phyloP scores from a whole-genome alignment of 331 rosid species.

The Acacia pycnantha region DNA sequence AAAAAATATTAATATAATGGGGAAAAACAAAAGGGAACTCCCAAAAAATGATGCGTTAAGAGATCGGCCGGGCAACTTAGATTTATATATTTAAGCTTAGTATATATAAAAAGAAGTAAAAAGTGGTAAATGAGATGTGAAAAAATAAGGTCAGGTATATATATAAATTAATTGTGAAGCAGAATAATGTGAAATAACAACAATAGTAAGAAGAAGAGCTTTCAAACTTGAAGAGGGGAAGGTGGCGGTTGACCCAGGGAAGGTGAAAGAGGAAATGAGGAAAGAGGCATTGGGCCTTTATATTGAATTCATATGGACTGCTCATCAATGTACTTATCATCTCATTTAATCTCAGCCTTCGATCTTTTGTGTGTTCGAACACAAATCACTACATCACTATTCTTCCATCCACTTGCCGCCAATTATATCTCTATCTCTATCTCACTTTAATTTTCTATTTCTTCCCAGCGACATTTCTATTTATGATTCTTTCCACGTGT shows the following conservation, averaged over 20 bases:
- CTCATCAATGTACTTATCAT: background rate
- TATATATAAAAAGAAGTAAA: no score
- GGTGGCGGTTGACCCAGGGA: background rate
- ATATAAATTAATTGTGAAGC: background rate
- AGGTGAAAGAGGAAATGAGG: background rate
- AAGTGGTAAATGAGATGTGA: no score
- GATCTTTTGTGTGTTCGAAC: background rate
- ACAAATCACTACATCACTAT: background rate
- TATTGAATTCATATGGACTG: background rate
- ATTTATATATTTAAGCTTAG: background rate
- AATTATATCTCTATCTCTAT: background rate
- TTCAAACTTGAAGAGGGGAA: background rate
- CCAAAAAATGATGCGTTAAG: background rate
- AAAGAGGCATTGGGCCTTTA: background rate
- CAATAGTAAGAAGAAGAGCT: background rate
- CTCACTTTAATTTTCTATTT: background rate
- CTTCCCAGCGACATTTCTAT: background rate
- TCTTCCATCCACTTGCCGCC: background rate
- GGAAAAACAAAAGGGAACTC: background rate
- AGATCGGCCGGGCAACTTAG: background rate
- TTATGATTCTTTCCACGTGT: background rate
- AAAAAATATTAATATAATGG: background rate
- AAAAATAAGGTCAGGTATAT: no score
- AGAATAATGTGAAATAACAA: background rate
- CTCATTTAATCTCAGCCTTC: background rate